These are phyloP conservation scores for Zygoascus tannicola DNA, from an alignment of 805 yeast genomes.

Conservation along the genomic window DNA sequence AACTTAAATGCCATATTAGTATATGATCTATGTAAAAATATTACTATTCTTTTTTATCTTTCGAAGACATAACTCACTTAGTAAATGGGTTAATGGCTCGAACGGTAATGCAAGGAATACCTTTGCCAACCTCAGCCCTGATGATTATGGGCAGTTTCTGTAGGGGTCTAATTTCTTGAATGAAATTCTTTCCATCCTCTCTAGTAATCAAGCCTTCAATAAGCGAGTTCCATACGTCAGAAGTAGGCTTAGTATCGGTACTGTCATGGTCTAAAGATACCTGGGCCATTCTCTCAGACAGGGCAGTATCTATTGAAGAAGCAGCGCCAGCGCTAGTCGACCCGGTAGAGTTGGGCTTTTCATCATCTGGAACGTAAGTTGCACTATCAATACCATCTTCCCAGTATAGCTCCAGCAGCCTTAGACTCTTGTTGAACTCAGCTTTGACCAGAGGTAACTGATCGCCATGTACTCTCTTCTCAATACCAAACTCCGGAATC, in stretches of 20 bases:
- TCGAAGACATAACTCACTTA: background rate
- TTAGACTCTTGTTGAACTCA: slow-evolving; percentile 65
- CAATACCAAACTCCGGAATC: slow-evolving; percentile 88
- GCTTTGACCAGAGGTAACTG: slow-evolving; percentile 89
- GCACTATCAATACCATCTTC: slow-evolving; percentile 89
- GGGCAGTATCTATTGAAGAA: slow-evolving; percentile 63
- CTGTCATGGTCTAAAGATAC: slow-evolving; percentile 3
- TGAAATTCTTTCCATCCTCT: slow-evolving; percentile 48
- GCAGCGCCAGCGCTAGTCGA: slow-evolving; percentile 32
- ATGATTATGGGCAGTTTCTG: slow-evolving; percentile 74
- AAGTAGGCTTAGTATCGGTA: background rate
- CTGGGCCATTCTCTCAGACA: slow-evolving; percentile 31
- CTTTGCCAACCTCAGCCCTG: slow-evolving; percentile 91
- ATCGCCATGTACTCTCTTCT: slow-evolving; percentile 94
- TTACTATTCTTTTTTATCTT: background rate
- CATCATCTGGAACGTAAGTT: slow-evolving; percentile 85
- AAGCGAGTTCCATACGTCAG: background rate
- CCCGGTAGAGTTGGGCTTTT: slow-evolving; percentile 23
- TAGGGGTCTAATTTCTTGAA: slow-evolving; percentile 77
- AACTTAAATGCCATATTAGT: too few species aligned
- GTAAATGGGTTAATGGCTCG: slow-evolving; percentile 81
- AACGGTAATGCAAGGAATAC: slow-evolving; percentile 89
- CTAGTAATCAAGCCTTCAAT: slow-evolving; percentile 47
- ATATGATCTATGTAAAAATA: background rate
- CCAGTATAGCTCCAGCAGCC: slow-evolving; percentile 80